Evolutionary conservation across 2,329 filamentous ascomycete genomes (phyloP).

Genomic region (Trichoderma semiorbis): DNA sequence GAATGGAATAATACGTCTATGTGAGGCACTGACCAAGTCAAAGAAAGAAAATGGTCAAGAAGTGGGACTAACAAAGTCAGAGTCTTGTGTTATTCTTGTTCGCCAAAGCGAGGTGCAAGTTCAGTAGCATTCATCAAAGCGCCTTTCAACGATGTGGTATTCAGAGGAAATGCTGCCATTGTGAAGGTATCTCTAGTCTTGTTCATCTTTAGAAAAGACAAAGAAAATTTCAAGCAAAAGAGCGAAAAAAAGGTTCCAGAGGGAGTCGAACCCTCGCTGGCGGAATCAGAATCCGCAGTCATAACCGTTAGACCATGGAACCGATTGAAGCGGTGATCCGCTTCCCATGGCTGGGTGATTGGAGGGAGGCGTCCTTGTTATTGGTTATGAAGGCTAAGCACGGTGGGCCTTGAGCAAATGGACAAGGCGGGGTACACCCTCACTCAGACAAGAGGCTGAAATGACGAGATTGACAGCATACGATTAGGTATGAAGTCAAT

Average conservation of each 20-base stretch:
- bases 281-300: slow-evolving; percentile 22
- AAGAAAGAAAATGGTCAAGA: background rate
- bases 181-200: background rate
- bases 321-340: slow-evolving; percentile 15
- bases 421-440: background rate
- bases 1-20: background rate
- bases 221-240: background rate
- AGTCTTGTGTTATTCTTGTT: background rate
- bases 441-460: background rate
- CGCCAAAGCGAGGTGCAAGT: background rate
- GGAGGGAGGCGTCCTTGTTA: background rate
- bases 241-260: background rate
- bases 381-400: background rate
- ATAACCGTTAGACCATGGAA: slow-evolving; percentile 21
- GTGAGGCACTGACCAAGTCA: background rate
- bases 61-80: background rate
- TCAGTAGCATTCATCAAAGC: background rate
- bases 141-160: background rate
- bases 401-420: background rate
- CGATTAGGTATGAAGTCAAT: background rate
- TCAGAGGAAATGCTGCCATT: background rate
- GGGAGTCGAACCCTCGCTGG: slow-evolving; percentile 22
- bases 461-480: background rate
- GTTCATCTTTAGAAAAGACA: no score
- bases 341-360: slow-evolving; percentile 6